These are phyloP conservation scores for Alternaria metachromatica DNA, from an alignment of 2,329 filamentous ascomycete species.

Conservation along the genomic window DNA sequence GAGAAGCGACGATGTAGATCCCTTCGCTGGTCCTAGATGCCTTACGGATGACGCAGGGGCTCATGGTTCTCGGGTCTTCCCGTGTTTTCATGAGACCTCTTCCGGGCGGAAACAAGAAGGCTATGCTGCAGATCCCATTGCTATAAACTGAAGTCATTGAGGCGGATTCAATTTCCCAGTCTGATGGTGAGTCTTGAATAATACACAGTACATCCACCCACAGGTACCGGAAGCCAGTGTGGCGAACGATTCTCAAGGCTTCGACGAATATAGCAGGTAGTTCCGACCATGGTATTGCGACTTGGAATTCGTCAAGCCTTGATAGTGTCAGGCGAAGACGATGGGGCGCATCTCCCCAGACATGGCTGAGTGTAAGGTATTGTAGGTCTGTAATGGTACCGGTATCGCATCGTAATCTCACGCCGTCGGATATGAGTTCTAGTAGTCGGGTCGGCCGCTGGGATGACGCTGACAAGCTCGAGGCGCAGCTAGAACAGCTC, in stretches of 20 bases:
- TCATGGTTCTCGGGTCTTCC: neutral
- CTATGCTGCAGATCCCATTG: neutral
- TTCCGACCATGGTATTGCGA: neutral
- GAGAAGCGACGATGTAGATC: neutral
- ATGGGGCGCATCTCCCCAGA: neutral
- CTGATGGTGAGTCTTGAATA: neutral
- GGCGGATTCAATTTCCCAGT: neutral
- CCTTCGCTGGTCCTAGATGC: neutral
- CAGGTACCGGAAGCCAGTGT: neutral
- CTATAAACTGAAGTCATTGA: neutral
- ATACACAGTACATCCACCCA: neutral
- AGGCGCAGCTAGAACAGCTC: neutral
- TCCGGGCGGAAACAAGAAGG: neutral
- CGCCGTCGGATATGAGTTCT: neutral
- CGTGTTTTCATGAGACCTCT: neutral
- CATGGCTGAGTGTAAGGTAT: neutral
- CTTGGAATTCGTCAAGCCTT: neutral
- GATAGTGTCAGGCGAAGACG: neutral
- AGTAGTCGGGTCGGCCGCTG: neutral
- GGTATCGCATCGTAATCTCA: neutral
- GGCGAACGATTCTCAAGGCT: neutral
- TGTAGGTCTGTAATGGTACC: neutral
- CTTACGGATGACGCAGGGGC: neutral
- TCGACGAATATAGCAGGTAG: neutral
- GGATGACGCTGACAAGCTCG: neutral